Evolutionary conservation across 1,284 basidiomycete genomes (phyloP), one percentile per base, ranked within the genome.

Genomic region (Somion occarium): DNA sequence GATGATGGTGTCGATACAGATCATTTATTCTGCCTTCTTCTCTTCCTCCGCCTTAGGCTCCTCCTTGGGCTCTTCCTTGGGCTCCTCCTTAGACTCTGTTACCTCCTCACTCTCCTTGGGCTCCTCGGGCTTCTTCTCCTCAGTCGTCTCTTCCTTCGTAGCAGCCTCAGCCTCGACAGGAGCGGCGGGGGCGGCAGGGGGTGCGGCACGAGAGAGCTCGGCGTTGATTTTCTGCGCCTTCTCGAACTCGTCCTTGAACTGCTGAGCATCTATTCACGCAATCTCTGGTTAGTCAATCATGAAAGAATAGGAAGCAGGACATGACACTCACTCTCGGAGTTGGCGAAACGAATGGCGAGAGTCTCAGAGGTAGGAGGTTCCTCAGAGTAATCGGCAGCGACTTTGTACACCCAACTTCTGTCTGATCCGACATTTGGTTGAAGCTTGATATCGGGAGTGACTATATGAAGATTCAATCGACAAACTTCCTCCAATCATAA

Each of bases 321-420:
- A 27, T 15, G 13, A 19, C 18, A 77, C 93, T 71, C 62, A 97
- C 94, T 95, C 25, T 99, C 97, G 54, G 91, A 79, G 74, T 98
- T 99, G 57, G 93, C 96, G 66, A 99, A 99, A 55, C 97, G 90
- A 67, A 99, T 98, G 45, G 97, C 97, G 51, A 99, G 84, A 19
- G 96, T 98, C 75, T 98, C 96, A 20, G 93, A 73, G 41, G 88
- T 88, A 19, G 95, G 82, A 52, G 91, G 92, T 53, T 81, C 80
- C 67, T 98, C 95, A 48, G 96, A 85, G 66, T 92, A 93, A 70
- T 99, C 97, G 42, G 96, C 97, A 50, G 86, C 81, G 50, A 97
- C 95, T 72, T 98, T 95, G 88, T 90, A 99, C 38, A 99, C 97
- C 97, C 97, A 99, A 62, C 93, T 97, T 70, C 97, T 86, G 77